Conservation (phyloP, 2,329 filamentous ascomycete species). For the Colletotrichum filicis region DNA sequence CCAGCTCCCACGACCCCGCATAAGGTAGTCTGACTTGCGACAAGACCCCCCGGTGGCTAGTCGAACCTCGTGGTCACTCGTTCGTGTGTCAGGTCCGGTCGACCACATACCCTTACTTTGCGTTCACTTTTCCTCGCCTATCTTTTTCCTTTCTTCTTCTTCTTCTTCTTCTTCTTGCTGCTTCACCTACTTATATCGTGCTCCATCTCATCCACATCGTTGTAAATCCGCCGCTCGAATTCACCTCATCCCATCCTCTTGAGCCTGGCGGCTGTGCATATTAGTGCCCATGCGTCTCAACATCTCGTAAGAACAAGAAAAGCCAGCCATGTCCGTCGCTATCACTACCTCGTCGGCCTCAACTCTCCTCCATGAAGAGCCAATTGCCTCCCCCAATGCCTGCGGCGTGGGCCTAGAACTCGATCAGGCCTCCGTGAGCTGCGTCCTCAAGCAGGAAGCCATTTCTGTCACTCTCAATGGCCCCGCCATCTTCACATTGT, state of each 20-base stretch:
- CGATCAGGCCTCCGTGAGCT: conserved; percentile 47
- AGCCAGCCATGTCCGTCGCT: conserved; percentile 33
- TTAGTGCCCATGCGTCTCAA: conserved; percentile 34
- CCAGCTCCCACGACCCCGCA: conserved; percentile 29
- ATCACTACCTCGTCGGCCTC: conserved; percentile 26
- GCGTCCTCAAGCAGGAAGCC: conserved; percentile 57
- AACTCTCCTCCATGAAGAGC: conserved; percentile 23
- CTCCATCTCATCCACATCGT: conserved; percentile 2
- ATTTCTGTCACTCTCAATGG: conserved; percentile 65
- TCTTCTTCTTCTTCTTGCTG: not conserved
- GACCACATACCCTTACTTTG: conserved; percentile 19
- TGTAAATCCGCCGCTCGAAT: not conserved
- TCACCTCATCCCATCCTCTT: not conserved
- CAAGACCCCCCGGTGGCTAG: conserved; percentile 14
- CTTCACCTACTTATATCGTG: not conserved
- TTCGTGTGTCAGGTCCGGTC: conserved; percentile 26
- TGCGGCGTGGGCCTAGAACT: conserved; percentile 41
- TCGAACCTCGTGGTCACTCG: conserved; percentile 28
- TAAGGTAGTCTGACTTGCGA: conserved; percentile 24
- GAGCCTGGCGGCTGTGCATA: conserved; percentile 31
- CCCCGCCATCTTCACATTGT: conserved; percentile 56
- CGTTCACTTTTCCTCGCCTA: not conserved
- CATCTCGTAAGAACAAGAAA: not conserved
- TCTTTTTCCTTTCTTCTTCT: not conserved
- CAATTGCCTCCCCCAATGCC: conserved; percentile 15